Evolutionary conservation across 225 moss, liverwort and hornwort genomes (phyloP), one percentile per base, ranked within the genome.

Genomic region (Rhytidiadelphus loreus): DNA sequence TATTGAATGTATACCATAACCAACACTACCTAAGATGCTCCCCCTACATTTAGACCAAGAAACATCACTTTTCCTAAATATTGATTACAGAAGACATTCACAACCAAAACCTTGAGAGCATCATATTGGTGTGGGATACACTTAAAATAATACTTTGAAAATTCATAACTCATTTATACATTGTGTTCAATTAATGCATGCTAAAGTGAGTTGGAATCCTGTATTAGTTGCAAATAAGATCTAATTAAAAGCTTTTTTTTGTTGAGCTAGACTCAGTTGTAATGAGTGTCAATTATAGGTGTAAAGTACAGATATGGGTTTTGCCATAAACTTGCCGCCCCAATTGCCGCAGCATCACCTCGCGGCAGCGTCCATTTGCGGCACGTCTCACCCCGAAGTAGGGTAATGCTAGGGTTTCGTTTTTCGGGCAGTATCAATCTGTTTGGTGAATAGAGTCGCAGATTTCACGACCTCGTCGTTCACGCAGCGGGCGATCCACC

Each of bases 1-100:
- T 13, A 13, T 24, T 0, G 24, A 41, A 39, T 39, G 13, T 24
- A 8, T 14, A 24, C 4, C 8, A 39, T 41, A 69, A 23, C 4
- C 1, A 23, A 69, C 2, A 69, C 22, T n/a, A 23, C 1, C 24
- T 2, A 68, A n/a, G 6, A 13, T n/a, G 12, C 13, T 39, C 4
- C 13, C 4, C 5, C 24, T 39, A 24, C 13, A 69, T 24, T 24
- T 69, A 8, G 4, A 41, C 41, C 24, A 4, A 13, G 25, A 70
- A 14, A 0, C 13, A 41, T 70, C 8, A 13, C 2, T 13, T 41
- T 24, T 41, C 4, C 8, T 25, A 8, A 41, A 13, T n/a, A 68
- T n/a, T 22, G n/a, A n/a, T n/a, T n/a, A 12, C 0, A 24, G 1
- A 7, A 3, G 2, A 39, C 0, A 0, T 14, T 41, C 13, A 70